phyloP scores from a whole-genome alignment of 257 asterid genomes.

The Solanum pennellii region DNA sequence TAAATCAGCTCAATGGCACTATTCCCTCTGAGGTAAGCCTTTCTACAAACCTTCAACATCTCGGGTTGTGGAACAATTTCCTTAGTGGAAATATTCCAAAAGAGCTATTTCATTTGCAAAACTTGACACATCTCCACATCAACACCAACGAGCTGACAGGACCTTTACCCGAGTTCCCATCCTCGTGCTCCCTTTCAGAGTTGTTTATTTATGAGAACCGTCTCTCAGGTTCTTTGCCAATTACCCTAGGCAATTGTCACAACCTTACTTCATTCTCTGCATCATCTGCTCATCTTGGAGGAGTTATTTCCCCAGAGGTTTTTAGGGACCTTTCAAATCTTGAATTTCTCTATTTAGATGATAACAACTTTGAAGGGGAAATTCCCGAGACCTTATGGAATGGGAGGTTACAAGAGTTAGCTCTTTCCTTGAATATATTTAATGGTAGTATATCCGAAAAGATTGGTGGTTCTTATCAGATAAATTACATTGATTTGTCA shows the following conservation, averaged over 20 bases:
- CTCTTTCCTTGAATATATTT: constrained; percentile 18
- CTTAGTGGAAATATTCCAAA: constrained; percentile 26
- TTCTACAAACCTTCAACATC: background rate
- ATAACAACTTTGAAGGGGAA: constrained; percentile 27
- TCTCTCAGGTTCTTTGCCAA: constrained; percentile 26
- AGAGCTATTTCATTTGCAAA: constrained; percentile 19
- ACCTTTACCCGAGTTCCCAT: constrained; percentile 11
- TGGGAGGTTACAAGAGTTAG: constrained; percentile 11
- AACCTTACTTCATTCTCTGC: constrained; percentile 19
- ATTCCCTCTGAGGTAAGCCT: constrained; percentile 13
- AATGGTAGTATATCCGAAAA: constrained; percentile 26
- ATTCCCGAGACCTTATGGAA: constrained; percentile 34
- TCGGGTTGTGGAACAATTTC: background rate
- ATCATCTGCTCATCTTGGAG: constrained; percentile 20
- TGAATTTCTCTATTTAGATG: background rate
- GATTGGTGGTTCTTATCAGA: constrained; percentile 5
- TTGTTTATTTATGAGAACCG: constrained; percentile 10
- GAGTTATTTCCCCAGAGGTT: constrained; percentile 10
- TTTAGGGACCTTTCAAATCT: constrained; percentile 19
- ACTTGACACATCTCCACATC: constrained; percentile 13
- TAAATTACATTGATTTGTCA: constrained; percentile 20
- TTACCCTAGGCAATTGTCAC: constrained; percentile 18
- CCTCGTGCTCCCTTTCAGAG: constrained; percentile 17
- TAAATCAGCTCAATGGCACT: constrained; percentile 16
- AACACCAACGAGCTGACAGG: constrained; percentile 13